Conservation (phyloP, 805 yeast species). For the Clavispora asparagi region DNA sequence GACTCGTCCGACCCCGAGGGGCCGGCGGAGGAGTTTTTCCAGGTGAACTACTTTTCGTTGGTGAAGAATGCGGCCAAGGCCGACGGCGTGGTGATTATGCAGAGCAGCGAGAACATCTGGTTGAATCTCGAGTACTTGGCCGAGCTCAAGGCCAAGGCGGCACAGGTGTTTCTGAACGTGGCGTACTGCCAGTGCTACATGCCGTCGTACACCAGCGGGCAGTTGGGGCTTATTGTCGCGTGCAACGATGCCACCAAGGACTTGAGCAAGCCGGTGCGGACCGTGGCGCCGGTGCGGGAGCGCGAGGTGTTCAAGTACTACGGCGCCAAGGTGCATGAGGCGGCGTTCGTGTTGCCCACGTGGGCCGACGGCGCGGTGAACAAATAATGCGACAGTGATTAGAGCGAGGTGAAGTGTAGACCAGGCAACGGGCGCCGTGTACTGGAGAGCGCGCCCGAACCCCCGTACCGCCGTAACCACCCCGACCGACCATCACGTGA, state of each 20-base stretch:
- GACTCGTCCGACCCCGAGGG: constrained; percentile 96
- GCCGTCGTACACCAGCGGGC: constrained; percentile 88
- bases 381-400: background rate
- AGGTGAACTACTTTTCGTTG: constrained; percentile 67
- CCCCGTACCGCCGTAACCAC: too few relatives aligned
- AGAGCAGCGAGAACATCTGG: constrained; percentile 75
- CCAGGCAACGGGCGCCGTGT: too few relatives aligned
- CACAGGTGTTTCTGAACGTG: constrained; percentile 54
- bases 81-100: constrained; percentile 73
- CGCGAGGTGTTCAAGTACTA: constrained; percentile 63
- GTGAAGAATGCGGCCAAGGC: constrained; percentile 57
- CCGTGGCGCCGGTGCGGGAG: constrained; percentile 30
- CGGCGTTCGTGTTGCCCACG: constrained; percentile 73
- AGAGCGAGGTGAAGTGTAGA: too few relatives aligned
- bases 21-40: constrained; percentile 88
- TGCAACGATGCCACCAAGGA: constrained; percentile 46
- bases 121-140: constrained; percentile 52
- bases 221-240: constrained; percentile 73
- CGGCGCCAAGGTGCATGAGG: constrained; percentile 57
- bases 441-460: too few relatives aligned
- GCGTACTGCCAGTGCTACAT: constrained; percentile 74
- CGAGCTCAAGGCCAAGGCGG: constrained; percentile 43
- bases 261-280: constrained; percentile 50
- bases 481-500: too few relatives aligned
- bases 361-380: constrained; percentile 54